These are phyloP conservation scores for Trametes maxima DNA, from an alignment of 768 basidiomycete species.

Conservation along the genomic window DNA sequence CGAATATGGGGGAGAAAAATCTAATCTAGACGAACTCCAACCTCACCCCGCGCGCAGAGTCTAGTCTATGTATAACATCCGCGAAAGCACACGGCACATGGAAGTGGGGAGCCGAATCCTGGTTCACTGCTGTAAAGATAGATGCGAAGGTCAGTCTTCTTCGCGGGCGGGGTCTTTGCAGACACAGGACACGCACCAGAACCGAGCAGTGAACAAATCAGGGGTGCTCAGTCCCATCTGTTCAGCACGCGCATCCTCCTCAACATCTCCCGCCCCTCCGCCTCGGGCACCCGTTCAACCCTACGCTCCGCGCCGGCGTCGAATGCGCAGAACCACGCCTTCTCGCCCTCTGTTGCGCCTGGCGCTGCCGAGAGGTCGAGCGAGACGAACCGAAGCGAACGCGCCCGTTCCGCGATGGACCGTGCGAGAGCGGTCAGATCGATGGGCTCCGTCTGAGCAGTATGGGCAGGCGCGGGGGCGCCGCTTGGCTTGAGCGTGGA, in stretches of 20 bases:
- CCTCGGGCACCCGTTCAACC: conserved; percentile 5
- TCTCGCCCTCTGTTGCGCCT: neutral
- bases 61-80: neutral
- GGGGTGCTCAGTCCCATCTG: conserved; percentile 14
- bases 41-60: neutral
- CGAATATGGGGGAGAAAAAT: neutral
- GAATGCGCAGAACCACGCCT: conserved; percentile 7
- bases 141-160: too few species aligned
- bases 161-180: too few species aligned
- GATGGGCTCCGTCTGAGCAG: neutral
- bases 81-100: neutral
- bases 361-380: conserved; percentile 11
- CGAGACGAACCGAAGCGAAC: conserved; percentile 7
- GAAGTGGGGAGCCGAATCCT: too few species aligned
- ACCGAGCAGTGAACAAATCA: neutral
- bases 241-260: conserved; percentile 14
- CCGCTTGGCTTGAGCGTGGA: neutral
- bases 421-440: conserved; percentile 13
- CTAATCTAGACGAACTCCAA: neutral
- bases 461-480: neutral
- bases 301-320: neutral
- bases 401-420: conserved; percentile 4
- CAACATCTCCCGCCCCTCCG: neutral
- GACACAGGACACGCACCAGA: neutral
- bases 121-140: too few species aligned